These are phyloP conservation scores for Starmera amethionina DNA, from an alignment of 805 yeast genomes.

Conservation along the genomic window DNA sequence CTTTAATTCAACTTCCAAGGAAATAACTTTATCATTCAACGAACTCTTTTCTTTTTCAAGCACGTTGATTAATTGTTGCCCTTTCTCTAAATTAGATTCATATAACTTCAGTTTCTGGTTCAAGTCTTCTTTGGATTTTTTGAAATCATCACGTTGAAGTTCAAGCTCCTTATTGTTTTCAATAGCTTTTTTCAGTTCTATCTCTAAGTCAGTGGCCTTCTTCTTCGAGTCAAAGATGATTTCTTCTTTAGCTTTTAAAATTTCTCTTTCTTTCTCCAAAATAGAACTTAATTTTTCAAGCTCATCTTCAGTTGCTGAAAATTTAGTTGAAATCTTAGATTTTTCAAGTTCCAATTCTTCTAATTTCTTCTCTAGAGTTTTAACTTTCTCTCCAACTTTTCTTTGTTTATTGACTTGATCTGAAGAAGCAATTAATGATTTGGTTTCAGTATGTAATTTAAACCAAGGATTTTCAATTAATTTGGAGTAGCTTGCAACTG, in stretches of 20 bases:
- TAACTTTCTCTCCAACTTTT: slow-evolving; percentile 47
- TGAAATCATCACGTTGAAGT: slow-evolving; percentile 16
- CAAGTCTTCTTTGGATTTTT: slow-evolving; percentile 19
- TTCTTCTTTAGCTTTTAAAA: slow-evolving; percentile 37
- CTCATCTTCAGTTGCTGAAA: slow-evolving; percentile 18
- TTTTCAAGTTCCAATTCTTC: slow-evolving; percentile 25
- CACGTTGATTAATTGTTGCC: slow-evolving; percentile 11
- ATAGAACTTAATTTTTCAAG: slow-evolving; percentile 20
- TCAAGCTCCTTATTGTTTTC: slow-evolving; percentile 16
- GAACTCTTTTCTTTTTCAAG: slow-evolving; percentile 14
- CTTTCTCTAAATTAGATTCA: slow-evolving; percentile 18
- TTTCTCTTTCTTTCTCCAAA: slow-evolving; percentile 29
- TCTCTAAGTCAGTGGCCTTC: slow-evolving; percentile 26
- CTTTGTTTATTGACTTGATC: slow-evolving; percentile 49
- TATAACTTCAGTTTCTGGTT: slow-evolving; percentile 14
- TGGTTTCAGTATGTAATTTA: slow-evolving; percentile 54
- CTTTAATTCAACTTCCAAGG: slow-evolving; percentile 11
- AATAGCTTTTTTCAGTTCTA: slow-evolving; percentile 15
- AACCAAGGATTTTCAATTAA: slow-evolving; percentile 68
- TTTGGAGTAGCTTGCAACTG: slow-evolving; percentile 42
- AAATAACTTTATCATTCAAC: slow-evolving; percentile 9
- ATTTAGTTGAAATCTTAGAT: slow-evolving; percentile 17
- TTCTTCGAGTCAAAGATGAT: slow-evolving; percentile 32
- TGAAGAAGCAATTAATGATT: slow-evolving; percentile 64
- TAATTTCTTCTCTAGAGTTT: slow-evolving; percentile 37